Evolutionary conservation across 306 rosid species (phyloP).

Genomic region (Hippophae tibetana): DNA sequence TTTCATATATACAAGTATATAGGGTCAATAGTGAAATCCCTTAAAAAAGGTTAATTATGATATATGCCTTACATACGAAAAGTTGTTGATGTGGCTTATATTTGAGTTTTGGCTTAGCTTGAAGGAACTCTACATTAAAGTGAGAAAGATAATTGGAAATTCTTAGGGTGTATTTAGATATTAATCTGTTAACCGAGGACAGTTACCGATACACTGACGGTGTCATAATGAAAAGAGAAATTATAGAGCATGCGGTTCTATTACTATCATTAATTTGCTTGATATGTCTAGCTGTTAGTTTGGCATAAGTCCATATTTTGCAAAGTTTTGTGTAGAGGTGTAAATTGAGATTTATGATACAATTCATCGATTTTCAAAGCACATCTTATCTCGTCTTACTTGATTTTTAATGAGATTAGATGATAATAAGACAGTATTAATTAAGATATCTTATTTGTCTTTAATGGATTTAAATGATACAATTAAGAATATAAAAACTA

Average conservation of each 20-base stretch:
- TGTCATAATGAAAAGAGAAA: constrained; percentile 23
- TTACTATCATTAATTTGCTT: constrained; percentile 21
- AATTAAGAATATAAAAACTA: too few species aligned
- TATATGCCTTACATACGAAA: too few species aligned
- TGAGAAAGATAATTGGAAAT: not conserved
- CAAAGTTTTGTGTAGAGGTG: constrained; percentile 8
- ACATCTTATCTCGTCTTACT: too few species aligned
- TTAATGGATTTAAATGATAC: too few species aligned
- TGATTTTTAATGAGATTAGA: too few species aligned
- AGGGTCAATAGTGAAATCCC: too few species aligned
- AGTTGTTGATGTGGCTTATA: too few species aligned
- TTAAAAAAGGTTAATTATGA: too few species aligned
- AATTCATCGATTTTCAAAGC: too few species aligned
- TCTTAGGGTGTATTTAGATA: not conserved
- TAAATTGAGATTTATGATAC: not conserved
- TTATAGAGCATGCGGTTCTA: constrained; percentile 29
- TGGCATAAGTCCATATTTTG: constrained; percentile 14
- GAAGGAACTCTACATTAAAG: constrained; percentile 1
- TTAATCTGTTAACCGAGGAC: constrained; percentile 18
- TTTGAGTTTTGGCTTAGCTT: not conserved
- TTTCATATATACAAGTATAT: too few species aligned
- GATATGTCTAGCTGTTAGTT: constrained; percentile 5
- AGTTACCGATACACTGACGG: constrained; percentile 16
- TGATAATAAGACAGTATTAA: too few species aligned
- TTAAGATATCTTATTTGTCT: too few species aligned